phyloP scores from a whole-genome alignment of 305 asterid genomes.

The Stenogyne calaminthoides region DNA sequence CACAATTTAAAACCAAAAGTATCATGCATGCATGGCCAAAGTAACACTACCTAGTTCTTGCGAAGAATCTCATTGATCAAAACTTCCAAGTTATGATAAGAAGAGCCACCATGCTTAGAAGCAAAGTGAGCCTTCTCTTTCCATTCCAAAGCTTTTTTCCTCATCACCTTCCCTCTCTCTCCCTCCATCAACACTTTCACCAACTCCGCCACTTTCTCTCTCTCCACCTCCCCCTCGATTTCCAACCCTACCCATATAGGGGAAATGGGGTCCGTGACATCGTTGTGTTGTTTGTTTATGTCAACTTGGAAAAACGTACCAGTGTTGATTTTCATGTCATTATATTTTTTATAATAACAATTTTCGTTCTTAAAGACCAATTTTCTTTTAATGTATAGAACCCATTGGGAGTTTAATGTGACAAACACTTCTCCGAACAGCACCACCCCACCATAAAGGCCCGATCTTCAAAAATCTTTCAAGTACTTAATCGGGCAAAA shows the following conservation, averaged over 20 bases:
- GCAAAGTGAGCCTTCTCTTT: slow-evolving; percentile 45
- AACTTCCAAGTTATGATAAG: slow-evolving; percentile 38
- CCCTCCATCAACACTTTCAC: slow-evolving; percentile 55
- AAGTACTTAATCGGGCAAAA: slow-evolving; percentile 49
- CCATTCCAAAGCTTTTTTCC: slow-evolving; percentile 50
- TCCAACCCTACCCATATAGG: slow-evolving; percentile 61
- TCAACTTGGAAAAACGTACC: not conserved
- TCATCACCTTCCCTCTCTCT: slow-evolving; percentile 49
- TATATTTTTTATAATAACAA: no score
- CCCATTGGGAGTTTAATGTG: slow-evolving; percentile 63
- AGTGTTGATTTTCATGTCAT: no score
- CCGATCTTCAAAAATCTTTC: slow-evolving; percentile 42
- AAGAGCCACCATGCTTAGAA: slow-evolving; percentile 43
- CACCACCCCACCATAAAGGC: slow-evolving; percentile 67
- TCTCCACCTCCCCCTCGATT: slow-evolving; percentile 55
- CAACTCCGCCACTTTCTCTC: slow-evolving; percentile 59
- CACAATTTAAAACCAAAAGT: not conserved
- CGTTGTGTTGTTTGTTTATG: not conserved
- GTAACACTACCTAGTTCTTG: slow-evolving; percentile 23
- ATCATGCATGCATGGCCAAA: not conserved
- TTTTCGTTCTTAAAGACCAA: no score
- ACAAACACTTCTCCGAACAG: slow-evolving; percentile 54
- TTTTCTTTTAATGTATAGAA: slow-evolving; percentile 36
- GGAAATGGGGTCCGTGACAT: no score
- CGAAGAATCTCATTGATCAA: slow-evolving; percentile 47